phyloP scores from a whole-genome alignment of 345 rosid species.

The Syzygium oleosum region DNA sequence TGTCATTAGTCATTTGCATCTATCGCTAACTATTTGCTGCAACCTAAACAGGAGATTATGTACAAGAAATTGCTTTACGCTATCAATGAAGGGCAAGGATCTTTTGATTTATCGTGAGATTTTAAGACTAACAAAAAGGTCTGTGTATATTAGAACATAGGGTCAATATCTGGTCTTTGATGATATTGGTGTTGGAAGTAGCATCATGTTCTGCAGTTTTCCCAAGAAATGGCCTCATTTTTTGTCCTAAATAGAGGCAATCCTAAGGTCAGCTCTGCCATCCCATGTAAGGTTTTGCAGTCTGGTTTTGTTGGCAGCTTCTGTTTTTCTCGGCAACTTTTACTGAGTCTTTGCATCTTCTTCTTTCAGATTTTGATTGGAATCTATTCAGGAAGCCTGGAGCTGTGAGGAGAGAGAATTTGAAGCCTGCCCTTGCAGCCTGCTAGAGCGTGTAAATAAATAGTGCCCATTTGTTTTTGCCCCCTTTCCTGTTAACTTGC shows the following conservation, averaged over 20 bases:
- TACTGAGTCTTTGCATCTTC: background rate
- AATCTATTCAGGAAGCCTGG: background rate
- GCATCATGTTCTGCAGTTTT: conserved; percentile 11
- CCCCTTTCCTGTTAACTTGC: background rate
- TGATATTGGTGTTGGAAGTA: conserved; percentile 18
- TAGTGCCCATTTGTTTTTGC: conserved; percentile 17
- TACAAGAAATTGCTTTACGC: conserved; percentile 86
- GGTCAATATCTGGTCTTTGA: conserved; percentile 5
- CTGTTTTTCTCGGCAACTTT: background rate
- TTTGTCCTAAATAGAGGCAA: conserved; percentile 10
- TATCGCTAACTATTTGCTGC: background rate
- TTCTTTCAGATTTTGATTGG: background rate
- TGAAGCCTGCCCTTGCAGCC: conserved; percentile 11
- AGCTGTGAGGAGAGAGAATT: conserved; percentile 1
- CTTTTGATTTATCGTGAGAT: conserved; percentile 85
- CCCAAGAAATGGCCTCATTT: conserved; percentile 31
- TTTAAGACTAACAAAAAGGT: conserved; percentile 8
- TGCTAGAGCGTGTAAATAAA: conserved; percentile 33
- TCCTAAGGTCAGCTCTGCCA: conserved; percentile 18
- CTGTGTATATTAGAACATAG: conserved; percentile 16
- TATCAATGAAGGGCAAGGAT: conserved; percentile 96
- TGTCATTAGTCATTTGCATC: background rate
- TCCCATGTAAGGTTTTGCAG: background rate
- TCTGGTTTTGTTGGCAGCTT: background rate
- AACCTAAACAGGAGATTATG: conserved; percentile 74